Base-by-base conservation (phyloP, 305 asterid genomes). In the Fraxinus floribunda region DNA sequence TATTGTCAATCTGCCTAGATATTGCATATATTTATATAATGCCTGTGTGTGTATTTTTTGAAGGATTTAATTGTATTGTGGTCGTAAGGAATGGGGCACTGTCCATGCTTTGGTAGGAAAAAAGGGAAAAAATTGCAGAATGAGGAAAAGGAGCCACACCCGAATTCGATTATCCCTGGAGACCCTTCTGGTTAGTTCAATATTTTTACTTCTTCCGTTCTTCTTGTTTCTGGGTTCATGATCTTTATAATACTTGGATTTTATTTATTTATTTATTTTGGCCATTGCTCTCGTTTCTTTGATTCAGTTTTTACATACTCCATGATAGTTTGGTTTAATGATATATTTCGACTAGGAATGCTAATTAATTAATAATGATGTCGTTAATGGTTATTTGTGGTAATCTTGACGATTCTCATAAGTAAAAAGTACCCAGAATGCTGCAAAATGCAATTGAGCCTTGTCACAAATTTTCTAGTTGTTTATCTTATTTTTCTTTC, bases 71-170 rank as follows among this genome's bases (percentile, higher is more conserved):
- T 20, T 24, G 72, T 24, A 62, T 62, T 8, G 26, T 18, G 29
- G 68, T 52, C 38, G 78, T 22, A 36, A 10, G 29, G 26, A 75
- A 88, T 86, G 90, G 89, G 86, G 64, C 80, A 60, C 49, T 84
- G 88, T 78, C 82, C 83, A 30, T 88, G 88, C 79, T 86, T 86
- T 24, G 81, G 86, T 5, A 85, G 84, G 24, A 81, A 60, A 10
- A 84, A 68, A 64, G 81, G 22, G 18, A 82, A 22, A 11, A 41
- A 29, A 24, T 36, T 74, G 49, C 70, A 79, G 77, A 79, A 52
- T 29, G 55, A 76, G 34, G 57, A 73, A 26, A 55, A 4, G 55
- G 24, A 60, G 20, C 72, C 60, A 46, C 64, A 30, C 26, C 66
- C 11, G 7, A 8, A 60, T 75, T 13, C 26, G 39, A 29, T n/a